Conservation (phyloP, 1,284 basidiomycete genomes). For the Cerioporus squamosus region DNA sequence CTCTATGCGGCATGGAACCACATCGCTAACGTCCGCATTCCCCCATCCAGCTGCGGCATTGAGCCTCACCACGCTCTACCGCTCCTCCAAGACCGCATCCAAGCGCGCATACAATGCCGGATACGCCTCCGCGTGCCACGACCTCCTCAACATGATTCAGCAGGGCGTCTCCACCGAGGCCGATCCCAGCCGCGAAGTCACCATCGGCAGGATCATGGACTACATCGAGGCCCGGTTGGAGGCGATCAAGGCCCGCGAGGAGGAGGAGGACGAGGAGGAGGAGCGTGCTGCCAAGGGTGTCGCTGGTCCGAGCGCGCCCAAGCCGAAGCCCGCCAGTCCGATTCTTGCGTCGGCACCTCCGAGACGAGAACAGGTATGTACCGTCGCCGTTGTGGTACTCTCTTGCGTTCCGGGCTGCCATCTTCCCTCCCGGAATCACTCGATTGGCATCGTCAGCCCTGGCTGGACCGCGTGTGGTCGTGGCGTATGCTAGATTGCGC, state of each 20-base stretch:
- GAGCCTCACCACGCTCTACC: slow-evolving; percentile 81
- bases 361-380: slow-evolving; percentile 13
- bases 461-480: too few relatives aligned
- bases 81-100: slow-evolving; percentile 72
- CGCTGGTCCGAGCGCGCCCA: slow-evolving; percentile 21
- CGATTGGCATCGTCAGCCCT: too few relatives aligned
- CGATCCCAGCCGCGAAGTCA: slow-evolving; percentile 46
- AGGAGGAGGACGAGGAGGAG: slow-evolving; percentile 81
- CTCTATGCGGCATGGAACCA: not conserved
- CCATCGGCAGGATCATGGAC: slow-evolving; percentile 77
- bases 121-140: slow-evolving; percentile 76
- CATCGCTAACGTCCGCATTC: not conserved
- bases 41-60: slow-evolving; percentile 65
- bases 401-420: slow-evolving; percentile 10
- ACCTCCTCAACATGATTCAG: slow-evolving; percentile 79
- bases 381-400: too few relatives aligned
- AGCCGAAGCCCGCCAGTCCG: slow-evolving; percentile 17
- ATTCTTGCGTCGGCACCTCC: slow-evolving; percentile 7
- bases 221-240: slow-evolving; percentile 70
- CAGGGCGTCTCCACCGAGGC: slow-evolving; percentile 62
- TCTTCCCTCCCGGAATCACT: too few relatives aligned
- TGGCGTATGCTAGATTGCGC: too few relatives aligned
- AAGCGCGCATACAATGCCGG: slow-evolving; percentile 79
- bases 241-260: slow-evolving; percentile 68
- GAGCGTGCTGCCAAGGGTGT: slow-evolving; percentile 39